Evolutionary conservation across 169 alveolate genomes (phyloP).

Genomic region (Toxoplasma gondii): DNA sequence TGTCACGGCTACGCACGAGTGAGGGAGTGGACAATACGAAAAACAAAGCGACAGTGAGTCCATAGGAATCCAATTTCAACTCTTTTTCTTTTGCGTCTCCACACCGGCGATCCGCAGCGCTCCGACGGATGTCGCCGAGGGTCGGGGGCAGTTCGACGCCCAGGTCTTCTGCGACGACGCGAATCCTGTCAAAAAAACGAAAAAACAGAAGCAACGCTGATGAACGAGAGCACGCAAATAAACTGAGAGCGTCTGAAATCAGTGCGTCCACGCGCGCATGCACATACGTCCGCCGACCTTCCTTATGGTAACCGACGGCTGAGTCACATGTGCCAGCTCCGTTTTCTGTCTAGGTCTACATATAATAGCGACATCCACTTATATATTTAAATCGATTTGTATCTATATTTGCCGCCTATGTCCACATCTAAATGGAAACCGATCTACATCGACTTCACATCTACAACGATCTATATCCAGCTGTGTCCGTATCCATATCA

Average conservation of each 20-base stretch:
- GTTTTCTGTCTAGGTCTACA: too few species aligned
- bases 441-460: too few species aligned
- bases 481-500: too few species aligned
- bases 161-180: background rate
- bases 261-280: background rate
- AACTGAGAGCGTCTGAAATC: too few species aligned
- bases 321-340: too few species aligned
- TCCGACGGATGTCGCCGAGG: constrained; percentile 30
- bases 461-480: too few species aligned
- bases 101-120: background rate
- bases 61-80: background rate
- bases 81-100: background rate
- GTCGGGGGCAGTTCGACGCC: constrained; percentile 7
- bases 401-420: too few species aligned
- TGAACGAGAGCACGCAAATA: background rate
- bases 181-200: background rate
- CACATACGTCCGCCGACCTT: background rate
- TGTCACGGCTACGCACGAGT: too few species aligned
- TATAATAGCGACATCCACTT: background rate
- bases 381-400: background rate
- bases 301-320: too few species aligned
- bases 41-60: too few species aligned
- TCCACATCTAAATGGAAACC: too few species aligned
- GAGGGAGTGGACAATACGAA: too few species aligned
- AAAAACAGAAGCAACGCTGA: background rate